These are phyloP conservation scores for Bipolaris zeicola DNA, from an alignment of 2,329 filamentous ascomycete genomes.

Conservation along the genomic window DNA sequence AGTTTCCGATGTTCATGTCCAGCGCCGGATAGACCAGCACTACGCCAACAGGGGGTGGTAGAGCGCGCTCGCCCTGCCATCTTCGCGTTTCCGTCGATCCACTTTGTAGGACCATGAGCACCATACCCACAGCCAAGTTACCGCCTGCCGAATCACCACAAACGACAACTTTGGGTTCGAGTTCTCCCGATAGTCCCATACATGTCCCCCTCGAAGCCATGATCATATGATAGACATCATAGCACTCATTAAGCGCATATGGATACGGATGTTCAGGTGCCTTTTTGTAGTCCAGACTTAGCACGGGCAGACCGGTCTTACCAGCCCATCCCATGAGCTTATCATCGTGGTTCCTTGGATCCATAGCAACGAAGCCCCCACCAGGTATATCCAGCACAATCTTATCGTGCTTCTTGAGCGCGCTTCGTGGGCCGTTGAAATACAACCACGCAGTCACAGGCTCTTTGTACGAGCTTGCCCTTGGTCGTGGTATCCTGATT, in stretches of 20 bases:
- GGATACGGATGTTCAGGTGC: constrained; percentile 85
- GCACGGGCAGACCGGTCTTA: constrained; percentile 82
- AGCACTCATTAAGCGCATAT: constrained; percentile 85
- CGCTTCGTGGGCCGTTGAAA: constrained; percentile 83
- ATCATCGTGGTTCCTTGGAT: constrained; percentile 91
- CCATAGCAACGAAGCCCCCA: constrained; percentile 96
- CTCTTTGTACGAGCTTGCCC: constrained; percentile 79
- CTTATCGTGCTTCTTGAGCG: constrained; percentile 75
- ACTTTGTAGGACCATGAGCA: constrained; percentile 87
- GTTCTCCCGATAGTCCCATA: constrained; percentile 72
- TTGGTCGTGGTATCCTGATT: constrained; percentile 81
- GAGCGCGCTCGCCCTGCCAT: constrained; percentile 60
- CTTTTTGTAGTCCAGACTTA: constrained; percentile 91
- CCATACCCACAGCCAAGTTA: constrained; percentile 78
- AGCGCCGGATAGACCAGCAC: constrained; percentile 87
- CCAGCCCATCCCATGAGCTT: constrained; percentile 92
- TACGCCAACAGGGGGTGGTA: constrained; percentile 80
- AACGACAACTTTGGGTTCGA: constrained; percentile 70
- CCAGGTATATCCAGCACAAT: constrained; percentile 89
- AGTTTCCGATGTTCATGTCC: constrained; percentile 97
- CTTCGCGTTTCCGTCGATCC: constrained; percentile 62
- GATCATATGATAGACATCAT: constrained; percentile 80
- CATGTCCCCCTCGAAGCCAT: constrained; percentile 74
- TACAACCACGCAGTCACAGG: constrained; percentile 89
- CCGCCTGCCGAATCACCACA: constrained; percentile 83